Percentiles rank a stretch among this genome's conserved stretches.
Conservation (phyloP, 768 basidiomycete species). For the Pleurotus cornucopiae region DNA sequence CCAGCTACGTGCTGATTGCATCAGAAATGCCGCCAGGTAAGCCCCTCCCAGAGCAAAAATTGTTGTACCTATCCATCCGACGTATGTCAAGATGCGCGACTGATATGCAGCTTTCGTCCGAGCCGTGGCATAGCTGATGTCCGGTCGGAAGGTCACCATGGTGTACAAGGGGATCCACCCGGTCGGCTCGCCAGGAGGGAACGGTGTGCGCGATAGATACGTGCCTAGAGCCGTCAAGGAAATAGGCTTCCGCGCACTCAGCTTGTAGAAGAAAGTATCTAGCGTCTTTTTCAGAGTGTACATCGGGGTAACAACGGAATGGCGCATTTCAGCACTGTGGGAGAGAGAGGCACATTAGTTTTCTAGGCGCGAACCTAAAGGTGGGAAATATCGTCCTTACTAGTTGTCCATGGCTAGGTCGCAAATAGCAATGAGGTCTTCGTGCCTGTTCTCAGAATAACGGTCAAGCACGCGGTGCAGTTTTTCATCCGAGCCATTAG, state of each 20-base stretch:
- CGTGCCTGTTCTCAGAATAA: slow-evolving; percentile 81
- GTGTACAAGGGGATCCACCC: slow-evolving; percentile 95
- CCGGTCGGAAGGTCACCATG: slow-evolving; percentile 97
- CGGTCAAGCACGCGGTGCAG: slow-evolving; percentile 63
- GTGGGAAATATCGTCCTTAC: slow-evolving; percentile 47
- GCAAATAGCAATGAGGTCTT: slow-evolving; percentile 87
- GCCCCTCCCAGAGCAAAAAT: slow-evolving; percentile 39
- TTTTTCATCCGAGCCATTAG: slow-evolving; percentile 26
- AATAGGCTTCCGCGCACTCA: slow-evolving; percentile 48
- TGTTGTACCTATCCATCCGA: slow-evolving; percentile 45
- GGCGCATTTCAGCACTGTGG: slow-evolving; percentile 88
- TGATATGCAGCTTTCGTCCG: slow-evolving; percentile 69
- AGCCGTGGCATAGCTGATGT: slow-evolving; percentile 86
- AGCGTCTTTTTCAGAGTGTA: slow-evolving; percentile 78
- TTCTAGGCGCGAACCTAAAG: slow-evolving; percentile 15
- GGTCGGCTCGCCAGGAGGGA: slow-evolving; percentile 51
- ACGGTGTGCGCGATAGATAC: slow-evolving; percentile 46
- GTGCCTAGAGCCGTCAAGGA: slow-evolving; percentile 44
- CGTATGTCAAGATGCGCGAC: slow-evolving; percentile 48
- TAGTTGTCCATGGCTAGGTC: slow-evolving; percentile 96
- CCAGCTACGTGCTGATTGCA: slow-evolving; percentile 27
- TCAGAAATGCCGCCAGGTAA: slow-evolving; percentile 35
- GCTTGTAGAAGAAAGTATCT: slow-evolving; percentile 68
- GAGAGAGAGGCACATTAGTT: slow-evolving; percentile 16
- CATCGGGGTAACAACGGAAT: slow-evolving; percentile 77